Evolutionary conservation across 148 eudicot species (phyloP).

Genomic region (Fallopia convolvulus): DNA sequence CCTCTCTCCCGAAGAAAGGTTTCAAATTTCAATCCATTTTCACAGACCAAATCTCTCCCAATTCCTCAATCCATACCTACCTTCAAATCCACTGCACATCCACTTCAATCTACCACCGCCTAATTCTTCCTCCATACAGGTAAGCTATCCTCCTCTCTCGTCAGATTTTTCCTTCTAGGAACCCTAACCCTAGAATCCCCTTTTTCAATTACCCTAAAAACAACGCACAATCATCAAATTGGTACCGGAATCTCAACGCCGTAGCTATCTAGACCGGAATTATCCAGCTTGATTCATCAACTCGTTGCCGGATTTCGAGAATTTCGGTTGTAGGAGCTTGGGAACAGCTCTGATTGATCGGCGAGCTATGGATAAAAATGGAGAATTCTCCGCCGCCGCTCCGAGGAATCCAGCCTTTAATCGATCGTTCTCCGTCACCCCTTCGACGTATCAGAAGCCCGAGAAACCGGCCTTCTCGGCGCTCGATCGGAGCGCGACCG

Average conservation of each 20-base stretch:
- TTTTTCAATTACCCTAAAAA: neutral
- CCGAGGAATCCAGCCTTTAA: conserved; percentile 24
- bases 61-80: neutral
- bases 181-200: conserved; percentile 8
- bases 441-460: conserved; percentile 24
- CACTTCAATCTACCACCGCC: conserved; percentile 8
- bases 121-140: neutral
- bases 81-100: conserved; percentile 2
- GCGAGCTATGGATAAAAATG: conserved; percentile 12
- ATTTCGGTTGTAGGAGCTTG: neutral
- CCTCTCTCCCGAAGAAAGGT: neutral
- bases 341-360: neutral
- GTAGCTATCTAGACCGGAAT: neutral
- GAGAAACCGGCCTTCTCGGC: conserved; percentile 24
- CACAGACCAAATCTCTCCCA: neutral
- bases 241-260: neutral
- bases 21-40: neutral
- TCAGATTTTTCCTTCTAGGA: neutral
- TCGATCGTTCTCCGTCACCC: conserved; percentile 47
- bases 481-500: conserved; percentile 38
- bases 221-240: neutral
- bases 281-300: neutral
- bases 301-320: neutral
- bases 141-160: neutral
- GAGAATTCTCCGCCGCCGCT: conserved; percentile 5